Conservation (phyloP, 768 basidiomycete genomes). For the Mycena haematopus region DNA sequence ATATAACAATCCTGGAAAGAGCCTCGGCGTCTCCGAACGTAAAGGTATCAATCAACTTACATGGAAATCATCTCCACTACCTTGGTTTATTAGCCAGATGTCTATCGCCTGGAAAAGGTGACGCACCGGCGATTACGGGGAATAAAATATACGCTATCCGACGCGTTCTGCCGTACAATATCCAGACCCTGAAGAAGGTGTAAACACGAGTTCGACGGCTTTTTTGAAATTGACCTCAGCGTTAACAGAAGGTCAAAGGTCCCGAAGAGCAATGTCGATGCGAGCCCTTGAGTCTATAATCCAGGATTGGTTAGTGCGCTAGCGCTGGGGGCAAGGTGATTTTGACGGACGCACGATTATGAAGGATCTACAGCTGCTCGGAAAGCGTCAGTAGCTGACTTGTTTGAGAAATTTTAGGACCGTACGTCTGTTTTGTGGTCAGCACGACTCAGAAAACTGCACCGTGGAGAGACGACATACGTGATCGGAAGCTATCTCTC, state of each 20-base stretch:
- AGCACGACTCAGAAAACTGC: background rate
- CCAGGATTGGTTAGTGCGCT: background rate
- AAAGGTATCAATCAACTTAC: background rate
- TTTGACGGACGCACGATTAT: background rate
- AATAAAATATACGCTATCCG: slow-evolving; percentile 20
- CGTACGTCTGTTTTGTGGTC: background rate
- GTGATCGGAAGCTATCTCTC: slow-evolving; percentile 1
- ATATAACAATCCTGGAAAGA: slow-evolving; percentile 7
- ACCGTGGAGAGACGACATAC: background rate
- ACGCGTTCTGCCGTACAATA: slow-evolving; percentile 18
- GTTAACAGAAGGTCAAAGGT: slow-evolving; percentile 15
- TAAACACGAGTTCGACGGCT: background rate
- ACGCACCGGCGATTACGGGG: slow-evolving; percentile 17
- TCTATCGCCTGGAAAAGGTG: background rate
- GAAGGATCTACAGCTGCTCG: slow-evolving; percentile 6
- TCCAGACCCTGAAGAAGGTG: slow-evolving; percentile 8
- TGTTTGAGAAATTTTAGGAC: background rate
- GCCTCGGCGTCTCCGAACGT: too few species aligned
- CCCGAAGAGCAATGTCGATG: slow-evolving; percentile 19
- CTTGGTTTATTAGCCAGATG: background rate
- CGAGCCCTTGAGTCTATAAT: slow-evolving; percentile 8
- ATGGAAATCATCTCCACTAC: slow-evolving; percentile 18
- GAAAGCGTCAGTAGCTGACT: background rate
- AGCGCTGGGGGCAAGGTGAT: too few species aligned
- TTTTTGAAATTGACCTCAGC: background rate